phyloP scores from a whole-genome alignment of 2,329 filamentous ascomycete species.

The Dryadomyces quercus-mongolicae region DNA sequence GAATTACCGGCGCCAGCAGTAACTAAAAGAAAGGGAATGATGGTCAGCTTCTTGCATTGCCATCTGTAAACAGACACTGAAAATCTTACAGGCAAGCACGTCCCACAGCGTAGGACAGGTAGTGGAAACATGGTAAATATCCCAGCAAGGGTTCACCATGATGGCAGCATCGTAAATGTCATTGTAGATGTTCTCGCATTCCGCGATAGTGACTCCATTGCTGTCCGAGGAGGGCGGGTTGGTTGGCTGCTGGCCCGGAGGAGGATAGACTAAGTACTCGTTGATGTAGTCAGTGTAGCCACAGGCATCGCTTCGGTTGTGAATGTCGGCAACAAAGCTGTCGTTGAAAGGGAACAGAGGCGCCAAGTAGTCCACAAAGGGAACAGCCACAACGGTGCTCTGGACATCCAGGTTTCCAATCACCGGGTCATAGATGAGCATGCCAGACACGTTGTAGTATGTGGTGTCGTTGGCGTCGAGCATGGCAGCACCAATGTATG shows the following conservation, averaged over 20 bases:
- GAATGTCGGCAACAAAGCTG: slow-evolving; percentile 38
- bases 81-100: slow-evolving; percentile 39
- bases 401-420: slow-evolving; percentile 38
- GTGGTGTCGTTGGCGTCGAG: slow-evolving; percentile 51
- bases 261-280: slow-evolving; percentile 56
- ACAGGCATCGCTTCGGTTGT: slow-evolving; percentile 40
- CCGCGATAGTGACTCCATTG: slow-evolving; percentile 21
- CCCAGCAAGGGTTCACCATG: slow-evolving; percentile 63
- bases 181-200: slow-evolving; percentile 45
- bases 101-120: slow-evolving; percentile 62
- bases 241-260: slow-evolving; percentile 44
- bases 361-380: slow-evolving; percentile 49
- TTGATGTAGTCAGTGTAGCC: slow-evolving; percentile 49
- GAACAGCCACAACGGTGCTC: slow-evolving; percentile 34
- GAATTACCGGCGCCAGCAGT: slow-evolving; percentile 54
- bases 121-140: slow-evolving; percentile 60
- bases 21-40: not conserved
- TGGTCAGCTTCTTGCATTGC: not conserved
- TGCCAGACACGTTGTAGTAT: slow-evolving; percentile 56
- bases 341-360: slow-evolving; percentile 53
- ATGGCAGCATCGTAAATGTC: slow-evolving; percentile 41
- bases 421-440: slow-evolving; percentile 62
- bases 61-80: not conserved
- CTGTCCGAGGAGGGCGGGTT: slow-evolving; percentile 30
- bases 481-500: slow-evolving; percentile 64